Percentiles rank a stretch among this genome's conserved stretches.
These are phyloP conservation scores for Melampsora larici-populina DNA, from an alignment of 1,284 basidiomycete genomes.

Conservation along the genomic window DNA sequence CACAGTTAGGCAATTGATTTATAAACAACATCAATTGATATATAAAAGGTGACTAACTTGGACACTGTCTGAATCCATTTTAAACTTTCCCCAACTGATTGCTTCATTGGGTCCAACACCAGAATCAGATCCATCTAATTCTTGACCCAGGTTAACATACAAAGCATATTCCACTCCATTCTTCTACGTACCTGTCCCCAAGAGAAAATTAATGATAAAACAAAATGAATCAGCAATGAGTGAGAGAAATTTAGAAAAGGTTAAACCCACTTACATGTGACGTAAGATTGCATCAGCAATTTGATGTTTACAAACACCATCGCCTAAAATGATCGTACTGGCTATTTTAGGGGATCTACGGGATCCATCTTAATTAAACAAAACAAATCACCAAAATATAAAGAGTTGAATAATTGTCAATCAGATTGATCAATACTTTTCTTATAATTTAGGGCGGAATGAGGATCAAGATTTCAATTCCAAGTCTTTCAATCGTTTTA, in stretches of 20 bases:
- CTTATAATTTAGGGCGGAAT: constrained; percentile 49
- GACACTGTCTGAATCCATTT: constrained; percentile 51
- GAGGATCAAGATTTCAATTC: constrained; percentile 53
- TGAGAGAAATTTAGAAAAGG: not conserved
- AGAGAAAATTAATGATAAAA: not conserved
- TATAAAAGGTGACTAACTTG: constrained; percentile 10
- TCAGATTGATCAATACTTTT: too few relatives aligned
- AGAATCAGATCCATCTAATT: constrained; percentile 54
- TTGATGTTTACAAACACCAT: constrained; percentile 55
- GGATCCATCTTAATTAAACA: constrained; percentile 53
- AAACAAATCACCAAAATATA: constrained; percentile 53
- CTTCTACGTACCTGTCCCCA: constrained; percentile 39
- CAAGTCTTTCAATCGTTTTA: constrained; percentile 51
- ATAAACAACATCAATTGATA: too few relatives aligned
- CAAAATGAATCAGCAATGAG: not conserved
- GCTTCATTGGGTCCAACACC: constrained; percentile 54
- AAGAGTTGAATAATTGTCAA: not conserved
- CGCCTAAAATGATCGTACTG: constrained; percentile 54
- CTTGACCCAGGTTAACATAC: constrained; percentile 55
- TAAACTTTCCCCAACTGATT: constrained; percentile 54
- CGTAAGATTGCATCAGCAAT: constrained; percentile 55
- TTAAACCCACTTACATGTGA: constrained; percentile 47
- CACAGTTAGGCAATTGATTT: not conserved
- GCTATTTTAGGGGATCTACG: constrained; percentile 53
- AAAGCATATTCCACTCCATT: constrained; percentile 55